Percentiles rank a stretch among this genome's conserved stretches.
phyloP scores from a whole-genome alignment of 352 stramenopile genomes.

The Elongisporangium prolatum region DNA sequence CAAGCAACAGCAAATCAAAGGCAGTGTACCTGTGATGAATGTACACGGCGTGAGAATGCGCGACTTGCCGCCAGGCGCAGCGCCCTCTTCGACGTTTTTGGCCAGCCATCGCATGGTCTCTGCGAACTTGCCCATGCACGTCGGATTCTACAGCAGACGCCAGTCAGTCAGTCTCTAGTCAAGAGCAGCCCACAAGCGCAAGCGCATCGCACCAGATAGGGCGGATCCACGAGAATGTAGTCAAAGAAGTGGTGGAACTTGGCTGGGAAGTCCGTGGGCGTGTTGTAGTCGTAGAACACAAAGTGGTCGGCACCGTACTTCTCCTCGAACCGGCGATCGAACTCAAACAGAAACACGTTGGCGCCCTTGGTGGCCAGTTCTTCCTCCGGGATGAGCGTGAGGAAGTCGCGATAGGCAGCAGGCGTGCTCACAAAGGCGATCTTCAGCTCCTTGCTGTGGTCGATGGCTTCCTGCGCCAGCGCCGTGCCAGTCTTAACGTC shows the following conservation, averaged over 20 bases:
- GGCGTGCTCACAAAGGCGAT: constrained; percentile 57
- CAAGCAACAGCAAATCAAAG: constrained; percentile 1
- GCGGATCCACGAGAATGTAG: constrained; percentile 51
- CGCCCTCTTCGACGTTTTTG: constrained; percentile 23
- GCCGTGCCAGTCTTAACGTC: constrained; percentile 41
- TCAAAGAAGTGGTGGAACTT: constrained; percentile 59
- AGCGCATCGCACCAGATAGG: constrained; percentile 33
- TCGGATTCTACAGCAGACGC: constrained; percentile 25
- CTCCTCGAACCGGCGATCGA: constrained; percentile 44
- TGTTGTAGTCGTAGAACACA: constrained; percentile 61
- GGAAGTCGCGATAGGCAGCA: constrained; percentile 37
- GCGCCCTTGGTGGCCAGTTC: constrained; percentile 9
- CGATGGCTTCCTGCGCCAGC: constrained; percentile 41
- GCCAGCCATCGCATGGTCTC: constrained; percentile 49
- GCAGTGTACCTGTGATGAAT: constrained; percentile 43
- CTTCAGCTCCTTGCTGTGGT: constrained; percentile 35
- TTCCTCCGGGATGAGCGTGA: constrained; percentile 28
- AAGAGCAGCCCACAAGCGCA: background rate
- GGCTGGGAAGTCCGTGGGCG: constrained; percentile 31
- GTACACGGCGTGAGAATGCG: constrained; percentile 40
- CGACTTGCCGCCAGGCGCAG: constrained; percentile 20
- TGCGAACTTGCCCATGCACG: constrained; percentile 57
- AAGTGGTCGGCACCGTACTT: constrained; percentile 41
- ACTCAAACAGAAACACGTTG: constrained; percentile 54
- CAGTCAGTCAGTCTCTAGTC: background rate